Conservation (phyloP, 2,329 filamentous ascomycete genomes). For the Intubia oerlemansii region DNA sequence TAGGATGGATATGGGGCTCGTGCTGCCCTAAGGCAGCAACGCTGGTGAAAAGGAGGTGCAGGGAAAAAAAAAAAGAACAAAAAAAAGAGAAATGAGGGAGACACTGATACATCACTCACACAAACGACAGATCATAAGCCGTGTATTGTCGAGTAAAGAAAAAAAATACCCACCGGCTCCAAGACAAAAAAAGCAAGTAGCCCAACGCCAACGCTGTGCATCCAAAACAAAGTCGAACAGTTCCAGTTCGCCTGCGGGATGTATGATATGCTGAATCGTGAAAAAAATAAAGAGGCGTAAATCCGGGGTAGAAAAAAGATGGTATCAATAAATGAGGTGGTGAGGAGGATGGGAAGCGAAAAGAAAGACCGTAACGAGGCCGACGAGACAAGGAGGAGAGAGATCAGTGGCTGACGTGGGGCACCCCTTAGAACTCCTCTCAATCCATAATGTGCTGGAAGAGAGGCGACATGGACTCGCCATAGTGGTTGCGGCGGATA, state of each 20-base stretch:
- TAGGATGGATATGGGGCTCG: conserved; percentile 44
- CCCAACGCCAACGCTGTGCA: no score
- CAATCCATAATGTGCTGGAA: conserved; percentile 45
- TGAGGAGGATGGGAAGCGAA: background rate
- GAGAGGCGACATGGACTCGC: conserved; percentile 54
- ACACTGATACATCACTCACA: conserved; percentile 2
- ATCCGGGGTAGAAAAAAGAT: background rate
- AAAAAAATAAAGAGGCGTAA: no score
- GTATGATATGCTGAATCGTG: no score
- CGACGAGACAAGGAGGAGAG: background rate
- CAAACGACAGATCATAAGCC: no score
- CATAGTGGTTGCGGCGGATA: conserved; percentile 90
- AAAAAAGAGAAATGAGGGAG: background rate
- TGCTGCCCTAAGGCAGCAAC: conserved; percentile 58
- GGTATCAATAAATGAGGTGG: background rate
- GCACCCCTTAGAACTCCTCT: background rate
- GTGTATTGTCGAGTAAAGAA: no score
- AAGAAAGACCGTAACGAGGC: background rate
- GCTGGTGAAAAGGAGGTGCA: conserved; percentile 24
- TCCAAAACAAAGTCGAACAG: no score
- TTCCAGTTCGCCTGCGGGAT: no score
- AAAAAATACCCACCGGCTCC: background rate
- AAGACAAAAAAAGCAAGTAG: no score
- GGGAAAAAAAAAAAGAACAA: background rate
- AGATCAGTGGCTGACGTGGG: background rate